Evolutionary conservation across 1,284 basidiomycete species (phyloP), one percentile per base, ranked within the genome.

Genomic region (Cutaneotrichosporon sp.): DNA sequence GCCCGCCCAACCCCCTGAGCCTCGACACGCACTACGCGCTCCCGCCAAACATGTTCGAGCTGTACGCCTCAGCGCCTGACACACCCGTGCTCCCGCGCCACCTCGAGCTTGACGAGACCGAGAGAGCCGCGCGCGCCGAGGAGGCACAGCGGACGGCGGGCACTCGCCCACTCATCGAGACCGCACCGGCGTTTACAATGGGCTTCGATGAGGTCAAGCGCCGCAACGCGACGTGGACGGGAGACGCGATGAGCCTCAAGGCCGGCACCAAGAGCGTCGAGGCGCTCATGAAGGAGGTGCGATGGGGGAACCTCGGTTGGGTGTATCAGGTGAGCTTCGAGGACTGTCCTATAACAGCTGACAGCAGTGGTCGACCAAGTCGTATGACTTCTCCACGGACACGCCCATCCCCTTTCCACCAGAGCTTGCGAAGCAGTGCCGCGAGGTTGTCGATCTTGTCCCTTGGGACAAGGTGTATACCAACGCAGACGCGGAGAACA

Each of bases 301-400:
- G 93, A 42, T 97, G 93, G 93, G 89, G 91, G 1, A 97, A 95
- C 70, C 89, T 97, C 49, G 93, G 93, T 6, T 91, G 89, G 87
- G 89, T 86, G 57, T 97, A 97, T 76, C 77, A 81, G 64, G 81
- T 81, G 50, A 53, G 79, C 70, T 27, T 29, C 5, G 9, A 29
- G 29, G 5, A 14, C 0, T 5, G 20, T 50, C 4, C 4, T 24
- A 20, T 10, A 29, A 1, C 9, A 31, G 31, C 65, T 57, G 13
- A 58, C 43, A 4, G 3, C 86, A 95, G 80, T 95, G 92, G 92
- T 89, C 90, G 1, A 89, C 87, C 27, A 97, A 95, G 71, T 87
- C 89, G 61, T 97, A 97, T 71, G 91, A 95, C 72, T 93, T 95
- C 67, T 83, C 85, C 0, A 68, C 69, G 0, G 60, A 68, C 1